These are phyloP conservation scores for Fusarium scirpi DNA, from an alignment of 2,329 filamentous ascomycete genomes.

Conservation along the genomic window DNA sequence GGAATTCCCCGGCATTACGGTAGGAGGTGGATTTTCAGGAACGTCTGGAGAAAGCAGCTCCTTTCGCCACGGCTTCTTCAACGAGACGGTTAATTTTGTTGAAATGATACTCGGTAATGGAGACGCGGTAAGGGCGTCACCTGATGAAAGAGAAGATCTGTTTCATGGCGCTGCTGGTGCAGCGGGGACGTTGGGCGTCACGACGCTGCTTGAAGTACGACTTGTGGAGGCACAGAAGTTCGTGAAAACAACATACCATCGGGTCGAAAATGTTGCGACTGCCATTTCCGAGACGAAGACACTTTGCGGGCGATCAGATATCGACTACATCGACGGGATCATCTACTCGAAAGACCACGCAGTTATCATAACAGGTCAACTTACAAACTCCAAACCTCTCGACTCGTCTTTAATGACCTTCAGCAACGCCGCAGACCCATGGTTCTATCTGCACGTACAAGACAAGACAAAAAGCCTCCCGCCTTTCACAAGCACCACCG, in stretches of 20 bases:
- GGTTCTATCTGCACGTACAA: conserved; percentile 74
- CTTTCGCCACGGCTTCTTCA: conserved; percentile 75
- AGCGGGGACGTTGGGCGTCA: conserved; percentile 71
- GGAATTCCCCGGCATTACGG: conserved; percentile 78
- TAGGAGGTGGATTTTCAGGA: conserved; percentile 74
- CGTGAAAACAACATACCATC: conserved; percentile 67
- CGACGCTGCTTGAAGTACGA: conserved; percentile 69
- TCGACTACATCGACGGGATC: conserved; percentile 73
- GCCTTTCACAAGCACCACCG: background rate
- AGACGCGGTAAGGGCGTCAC: conserved; percentile 61
- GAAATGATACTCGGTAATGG: conserved; percentile 74
- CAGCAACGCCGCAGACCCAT: conserved; percentile 67
- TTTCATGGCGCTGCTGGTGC: conserved; percentile 70
- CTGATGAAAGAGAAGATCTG: conserved; percentile 62
- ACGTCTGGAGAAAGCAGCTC: conserved; percentile 76
- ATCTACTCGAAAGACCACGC: conserved; percentile 61
- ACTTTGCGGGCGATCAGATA: background rate
- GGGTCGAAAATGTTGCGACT: conserved; percentile 56
- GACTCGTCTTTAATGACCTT: conserved; percentile 54
- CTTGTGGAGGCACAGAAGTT: conserved; percentile 65
- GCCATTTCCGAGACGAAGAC: conserved; percentile 57
- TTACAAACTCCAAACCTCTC: conserved; percentile 46
- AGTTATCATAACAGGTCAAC: conserved; percentile 65
- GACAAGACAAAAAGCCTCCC: conserved; percentile 32
- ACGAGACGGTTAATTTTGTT: conserved; percentile 69